Percentiles rank a stretch among this genome's conserved stretches.
Evolutionary conservation across 75 land plant genomes (phyloP).

Genomic region (Selaginella tamariscina): DNA sequence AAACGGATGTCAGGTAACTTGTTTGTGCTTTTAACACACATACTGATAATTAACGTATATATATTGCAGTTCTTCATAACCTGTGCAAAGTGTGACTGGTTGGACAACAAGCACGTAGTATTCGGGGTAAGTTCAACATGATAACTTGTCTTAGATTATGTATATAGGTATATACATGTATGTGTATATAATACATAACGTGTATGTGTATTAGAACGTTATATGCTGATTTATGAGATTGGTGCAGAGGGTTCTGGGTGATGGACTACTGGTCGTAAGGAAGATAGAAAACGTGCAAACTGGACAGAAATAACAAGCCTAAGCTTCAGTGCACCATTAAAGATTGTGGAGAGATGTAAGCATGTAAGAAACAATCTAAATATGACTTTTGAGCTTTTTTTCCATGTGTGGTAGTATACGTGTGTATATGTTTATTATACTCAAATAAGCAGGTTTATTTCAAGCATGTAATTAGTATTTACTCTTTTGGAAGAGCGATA

Average conservation of each 20-base stretch:
- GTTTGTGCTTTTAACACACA: neutral
- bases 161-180: no score
- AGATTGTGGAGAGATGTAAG: conserved; percentile 87
- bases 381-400: no score
- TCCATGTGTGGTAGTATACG: no score
- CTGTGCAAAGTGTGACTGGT: conserved; percentile 75
- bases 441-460: neutral
- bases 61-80: conserved; percentile 63
- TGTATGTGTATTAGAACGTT: no score
- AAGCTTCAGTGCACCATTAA: conserved; percentile 72
- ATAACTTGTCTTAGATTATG: no score
- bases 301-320: conserved; percentile 84
- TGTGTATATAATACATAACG: no score
- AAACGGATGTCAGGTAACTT: conserved; percentile 83
- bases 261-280: neutral
- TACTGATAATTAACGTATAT: neutral
- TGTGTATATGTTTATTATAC: neutral
- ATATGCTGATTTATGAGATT: no score
- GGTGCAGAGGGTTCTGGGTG: neutral
- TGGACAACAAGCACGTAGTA: conserved; percentile 74
- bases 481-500: conserved; percentile 88
- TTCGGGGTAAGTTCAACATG: conserved; percentile 68
- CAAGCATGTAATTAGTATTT: conserved; percentile 65
- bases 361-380: neutral
- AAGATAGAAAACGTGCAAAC: conserved; percentile 66